Conservation (phyloP, 495 filamentous ascomycete species). For the Aspergillus biplanus region DNA sequence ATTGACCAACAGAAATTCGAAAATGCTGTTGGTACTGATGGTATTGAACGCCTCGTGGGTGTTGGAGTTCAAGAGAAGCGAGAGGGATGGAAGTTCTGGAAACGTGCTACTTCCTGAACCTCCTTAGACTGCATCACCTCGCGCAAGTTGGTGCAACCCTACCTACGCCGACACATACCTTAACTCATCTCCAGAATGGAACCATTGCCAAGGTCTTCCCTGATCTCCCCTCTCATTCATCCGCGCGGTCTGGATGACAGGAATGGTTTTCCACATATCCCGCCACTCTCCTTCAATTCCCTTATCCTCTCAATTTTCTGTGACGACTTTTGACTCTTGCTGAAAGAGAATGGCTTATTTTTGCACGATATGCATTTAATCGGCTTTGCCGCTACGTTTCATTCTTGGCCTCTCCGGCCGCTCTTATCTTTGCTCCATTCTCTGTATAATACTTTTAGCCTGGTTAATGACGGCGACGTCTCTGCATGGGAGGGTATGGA, state of each 20-base stretch:
- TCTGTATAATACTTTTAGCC: conserved; percentile 20
- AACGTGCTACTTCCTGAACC: conserved; percentile 38
- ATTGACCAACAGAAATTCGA: conserved; percentile 93
- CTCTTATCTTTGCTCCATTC: conserved; percentile 11
- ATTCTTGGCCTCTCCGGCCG: background rate
- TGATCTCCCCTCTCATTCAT: too few relatives aligned
- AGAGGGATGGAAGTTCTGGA: conserved; percentile 96
- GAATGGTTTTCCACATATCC: background rate
- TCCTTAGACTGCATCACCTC: background rate
- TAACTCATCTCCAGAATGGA: conserved; percentile 1
- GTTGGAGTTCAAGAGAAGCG: conserved; percentile 68
- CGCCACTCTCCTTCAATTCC: background rate
- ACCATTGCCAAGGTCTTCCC: too few relatives aligned
- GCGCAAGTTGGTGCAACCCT: background rate
- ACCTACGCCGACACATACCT: conserved; percentile 1
- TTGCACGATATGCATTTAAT: conserved; percentile 4
- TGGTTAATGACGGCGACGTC: conserved; percentile 13
- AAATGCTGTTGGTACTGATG: conserved; percentile 75
- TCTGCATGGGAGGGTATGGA: conserved; percentile 6
- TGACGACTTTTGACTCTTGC: background rate
- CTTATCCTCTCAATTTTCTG: background rate
- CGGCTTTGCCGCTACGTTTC: background rate
- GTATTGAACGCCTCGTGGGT: conserved; percentile 70
- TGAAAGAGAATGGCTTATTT: background rate
- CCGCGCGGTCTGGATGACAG: too few relatives aligned